phyloP scores from a whole-genome alignment of 495 filamentous ascomycete genomes.

The Aspergillus asperescens region DNA sequence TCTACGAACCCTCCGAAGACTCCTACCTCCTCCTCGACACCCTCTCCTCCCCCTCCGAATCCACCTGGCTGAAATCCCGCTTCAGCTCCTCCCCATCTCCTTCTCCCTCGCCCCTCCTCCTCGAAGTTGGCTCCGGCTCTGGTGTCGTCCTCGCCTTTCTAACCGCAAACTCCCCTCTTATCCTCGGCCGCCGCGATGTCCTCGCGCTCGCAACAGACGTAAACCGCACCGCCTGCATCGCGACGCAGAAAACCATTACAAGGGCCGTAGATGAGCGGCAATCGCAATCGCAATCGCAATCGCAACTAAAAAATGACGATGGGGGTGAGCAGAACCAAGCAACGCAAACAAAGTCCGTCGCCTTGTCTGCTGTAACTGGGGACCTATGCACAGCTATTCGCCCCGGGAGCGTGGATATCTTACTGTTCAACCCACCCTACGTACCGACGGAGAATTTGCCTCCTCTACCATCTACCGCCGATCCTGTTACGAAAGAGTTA shows the following conservation, averaged over 20 bases:
- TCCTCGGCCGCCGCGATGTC: slow-evolving; percentile 69
- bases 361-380: slow-evolving; percentile 57
- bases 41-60: slow-evolving; percentile 67
- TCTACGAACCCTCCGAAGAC: slow-evolving; percentile 95
- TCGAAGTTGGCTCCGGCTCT: slow-evolving; percentile 89
- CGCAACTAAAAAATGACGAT: not conserved
- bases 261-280: slow-evolving; percentile 44
- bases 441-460: slow-evolving; percentile 79
- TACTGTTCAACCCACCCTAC: slow-evolving; percentile 96
- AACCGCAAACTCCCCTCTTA: slow-evolving; percentile 61
- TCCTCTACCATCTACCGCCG: slow-evolving; percentile 28
- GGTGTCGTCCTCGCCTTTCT: slow-evolving; percentile 87
- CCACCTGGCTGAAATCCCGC: slow-evolving; percentile 59
- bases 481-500: slow-evolving; percentile 9
- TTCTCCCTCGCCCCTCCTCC: slow-evolving; percentile 54
- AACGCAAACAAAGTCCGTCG: slow-evolving; percentile 16
- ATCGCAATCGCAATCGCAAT: no score
- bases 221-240: slow-evolving; percentile 72
- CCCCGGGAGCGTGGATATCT: slow-evolving; percentile 60
- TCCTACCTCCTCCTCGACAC: slow-evolving; percentile 93
- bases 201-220: slow-evolving; percentile 74
- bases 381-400: slow-evolving; percentile 61
- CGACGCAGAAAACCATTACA: slow-evolving; percentile 56
- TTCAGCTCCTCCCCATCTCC: slow-evolving; percentile 45
- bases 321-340: not conserved